Evolutionary conservation across 2,329 filamentous ascomycete genomes (phyloP).

Genomic region (Mycosphaerella arachidis): DNA sequence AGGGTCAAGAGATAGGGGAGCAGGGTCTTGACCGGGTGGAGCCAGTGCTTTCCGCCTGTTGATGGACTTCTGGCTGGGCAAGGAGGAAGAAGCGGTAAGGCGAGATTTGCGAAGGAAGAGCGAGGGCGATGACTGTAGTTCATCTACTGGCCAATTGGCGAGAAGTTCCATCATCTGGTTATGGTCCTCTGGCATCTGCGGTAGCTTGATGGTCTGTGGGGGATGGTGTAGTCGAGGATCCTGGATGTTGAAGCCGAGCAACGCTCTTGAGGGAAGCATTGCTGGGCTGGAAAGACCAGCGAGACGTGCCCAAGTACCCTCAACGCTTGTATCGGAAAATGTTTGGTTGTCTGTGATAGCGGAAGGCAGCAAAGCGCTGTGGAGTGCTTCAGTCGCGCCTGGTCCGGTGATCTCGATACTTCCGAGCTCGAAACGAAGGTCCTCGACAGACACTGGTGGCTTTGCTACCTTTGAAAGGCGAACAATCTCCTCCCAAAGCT

Average conservation of each 20-base stretch:
- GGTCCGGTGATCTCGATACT: slow-evolving; percentile 69
- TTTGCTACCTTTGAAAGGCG: slow-evolving; percentile 56
- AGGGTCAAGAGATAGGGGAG: slow-evolving; percentile 59
- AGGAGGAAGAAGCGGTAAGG: slow-evolving; percentile 59
- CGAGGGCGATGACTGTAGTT: slow-evolving; percentile 30
- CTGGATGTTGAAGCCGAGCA: slow-evolving; percentile 67
- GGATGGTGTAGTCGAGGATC: slow-evolving; percentile 81
- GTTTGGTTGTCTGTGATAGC: slow-evolving; percentile 7
- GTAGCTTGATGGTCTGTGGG: slow-evolving; percentile 50
- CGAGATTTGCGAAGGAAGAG: slow-evolving; percentile 68
- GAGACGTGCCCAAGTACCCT: slow-evolving; percentile 49
- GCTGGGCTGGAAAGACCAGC: slow-evolving; percentile 62
- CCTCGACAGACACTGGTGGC: slow-evolving; percentile 60
- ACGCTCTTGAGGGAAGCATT: slow-evolving; percentile 62
- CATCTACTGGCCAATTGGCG: slow-evolving; percentile 64
- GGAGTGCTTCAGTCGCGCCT: slow-evolving; percentile 71
- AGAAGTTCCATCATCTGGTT: slow-evolving; percentile 55
- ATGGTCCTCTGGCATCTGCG: slow-evolving; percentile 24
- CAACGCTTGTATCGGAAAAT: slow-evolving; percentile 39
- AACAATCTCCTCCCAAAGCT: slow-evolving; percentile 62
- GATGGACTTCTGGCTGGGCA: slow-evolving; percentile 72
- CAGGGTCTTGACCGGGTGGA: slow-evolving; percentile 59
- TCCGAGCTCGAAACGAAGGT: slow-evolving; percentile 67
- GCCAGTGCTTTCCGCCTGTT: slow-evolving; percentile 68
- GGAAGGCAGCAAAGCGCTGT: slow-evolving; percentile 59